Base-by-base conservation (phyloP, 2,329 filamentous ascomycete genomes). In the Epicoccum nigrum region DNA sequence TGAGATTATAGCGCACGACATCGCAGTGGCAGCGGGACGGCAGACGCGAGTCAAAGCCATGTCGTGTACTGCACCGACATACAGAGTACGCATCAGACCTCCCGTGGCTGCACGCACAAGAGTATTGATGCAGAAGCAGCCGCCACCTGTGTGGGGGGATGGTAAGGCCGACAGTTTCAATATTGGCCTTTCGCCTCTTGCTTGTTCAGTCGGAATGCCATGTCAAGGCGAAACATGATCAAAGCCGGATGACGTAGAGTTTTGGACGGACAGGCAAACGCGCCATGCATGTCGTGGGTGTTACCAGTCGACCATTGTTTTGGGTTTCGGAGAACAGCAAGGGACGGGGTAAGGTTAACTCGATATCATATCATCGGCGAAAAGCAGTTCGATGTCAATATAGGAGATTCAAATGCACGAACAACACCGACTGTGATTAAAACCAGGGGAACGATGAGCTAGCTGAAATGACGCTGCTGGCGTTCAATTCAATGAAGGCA, bases 391-490 rank as follows among this genome's bases (percentile, higher is more conserved):
- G 6, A 39, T 4, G 25, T 7, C 4, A n/a, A 30, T n/a, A 12
- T 13, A 30, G 13, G 28, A 30, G 28, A 30, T n/a, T 4, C 13
- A 13, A 13, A 30, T 30, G 9, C 9, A 11, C 13, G 11, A 32
- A 7, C 15, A n/a, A 13, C 28, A 41, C 30, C 12, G 21, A 15
- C 13, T 17, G 16, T 11, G 19, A 32, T 15, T 8, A 30, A n/a
- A 32, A 17, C 31, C 20, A 30, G 43, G 17, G 17, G 40, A 43
- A 30, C 37, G 12, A 38, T 51, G 42, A 19, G 43, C 49, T 31
- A 46, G 38, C 33, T 39, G 43, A 42, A 51, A 45, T 32, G 42
- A 45, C 25, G 41, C 35, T 27, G 30, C 35, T 41, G 48, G 42
- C 34, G 31, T n/a, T 19, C 38, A 21, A 37, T 12, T 40, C n/a